These are phyloP conservation scores for Paracoccidioides lutzii DNA, from an alignment of 2,329 filamentous ascomycete genomes.

Conservation along the genomic window DNA sequence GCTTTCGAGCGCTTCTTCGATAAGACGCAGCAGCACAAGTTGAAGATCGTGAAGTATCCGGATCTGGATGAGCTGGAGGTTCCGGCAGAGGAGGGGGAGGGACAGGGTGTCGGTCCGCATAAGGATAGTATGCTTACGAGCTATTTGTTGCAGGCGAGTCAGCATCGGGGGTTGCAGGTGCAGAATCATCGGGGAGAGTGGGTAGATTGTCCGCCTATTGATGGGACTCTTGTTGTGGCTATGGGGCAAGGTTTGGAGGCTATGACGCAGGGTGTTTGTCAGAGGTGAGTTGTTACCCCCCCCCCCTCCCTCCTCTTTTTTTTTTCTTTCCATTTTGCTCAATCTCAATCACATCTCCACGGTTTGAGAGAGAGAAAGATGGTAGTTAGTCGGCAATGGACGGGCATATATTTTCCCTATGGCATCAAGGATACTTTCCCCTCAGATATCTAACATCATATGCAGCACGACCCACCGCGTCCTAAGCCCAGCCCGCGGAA, in stretches of 20 bases:
- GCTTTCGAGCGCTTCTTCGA: slow-evolving; percentile 76
- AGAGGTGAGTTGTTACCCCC: slow-evolving; percentile 24
- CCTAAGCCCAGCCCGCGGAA: slow-evolving; percentile 55
- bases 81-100: slow-evolving; percentile 22
- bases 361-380: too few species aligned
- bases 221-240: slow-evolving; percentile 69
- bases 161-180: slow-evolving; percentile 67
- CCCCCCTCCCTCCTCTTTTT: background rate
- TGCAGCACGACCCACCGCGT: slow-evolving; percentile 66
- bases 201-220: slow-evolving; percentile 68
- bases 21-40: slow-evolving; percentile 59
- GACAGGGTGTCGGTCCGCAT: slow-evolving; percentile 58
- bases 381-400: background rate
- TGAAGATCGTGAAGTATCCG: slow-evolving; percentile 82
- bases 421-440: background rate
- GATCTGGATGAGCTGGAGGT: slow-evolving; percentile 50
- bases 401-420: background rate
- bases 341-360: background rate
- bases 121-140: slow-evolving; percentile 75
- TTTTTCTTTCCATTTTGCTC: background rate
- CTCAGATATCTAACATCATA: background rate
- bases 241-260: slow-evolving; percentile 83
- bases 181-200: slow-evolving; percentile 67
- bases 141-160: slow-evolving; percentile 66
- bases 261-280: slow-evolving; percentile 68